Evolutionary conservation across 2,329 filamentous ascomycete genomes (phyloP), one percentile per base, ranked within the genome.

Genomic region (Hysterium pulicare): DNA sequence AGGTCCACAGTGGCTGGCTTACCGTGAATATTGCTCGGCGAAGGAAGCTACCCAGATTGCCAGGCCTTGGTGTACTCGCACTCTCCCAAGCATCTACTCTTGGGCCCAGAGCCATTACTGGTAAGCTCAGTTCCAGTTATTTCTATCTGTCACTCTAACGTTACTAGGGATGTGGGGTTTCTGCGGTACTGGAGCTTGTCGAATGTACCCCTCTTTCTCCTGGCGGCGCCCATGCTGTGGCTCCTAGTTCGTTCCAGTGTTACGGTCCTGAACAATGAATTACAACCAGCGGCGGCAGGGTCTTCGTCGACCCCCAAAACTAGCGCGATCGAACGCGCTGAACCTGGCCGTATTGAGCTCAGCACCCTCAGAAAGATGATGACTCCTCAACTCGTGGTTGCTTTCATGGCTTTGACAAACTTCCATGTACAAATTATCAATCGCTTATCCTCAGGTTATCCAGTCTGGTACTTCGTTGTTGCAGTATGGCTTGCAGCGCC

Each of bases 371-470:
- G 58, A 9, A 58, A 65, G 47, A 72, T 95, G 47, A 88, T 88
- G 1, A 67, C 83, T 3, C 78, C 81, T 3, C 91, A 98, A 65
- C 66, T 86, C 1, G 44, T 90, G 3, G 73, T 98, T 15, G 83
- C 85, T 1, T 47, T 79, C 2, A 66, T 91, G 45, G 87, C 89
- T 16, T 67, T 90, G 16, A 88, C 84, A 10, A 88, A 73, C 49
- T 95, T 94, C 60, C 93, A 98, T 61, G 86, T 96, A 20, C 93
- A 98, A 67, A 94, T 98, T 53, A 85, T 97, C 57, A 95, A 86
- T 33, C 81, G 93, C 19, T 77, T 98, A 13, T 85, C 88, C 1
- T 95, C 90, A 0, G 91, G 84, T 0, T 95, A 91, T 65, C 87
- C 90, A 1, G 68, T 93, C 15, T 96, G 90, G 89, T 93, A 95